Evolutionary conservation across 345 rosid genomes (phyloP).

Genomic region (Populus euphratica): DNA sequence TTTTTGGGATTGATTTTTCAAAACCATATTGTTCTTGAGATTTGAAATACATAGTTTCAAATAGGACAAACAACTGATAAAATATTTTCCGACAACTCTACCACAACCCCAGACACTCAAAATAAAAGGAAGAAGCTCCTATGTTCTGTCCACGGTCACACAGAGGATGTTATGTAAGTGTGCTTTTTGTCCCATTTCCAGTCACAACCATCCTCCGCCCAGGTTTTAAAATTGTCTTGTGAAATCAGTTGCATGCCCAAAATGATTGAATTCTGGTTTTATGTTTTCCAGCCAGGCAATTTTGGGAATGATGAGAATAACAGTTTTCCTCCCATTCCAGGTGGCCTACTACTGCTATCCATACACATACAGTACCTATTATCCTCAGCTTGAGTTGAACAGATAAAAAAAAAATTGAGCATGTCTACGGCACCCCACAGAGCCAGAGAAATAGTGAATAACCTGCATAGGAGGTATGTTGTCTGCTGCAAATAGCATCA

Average conservation of each 20-base stretch:
- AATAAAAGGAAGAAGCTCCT: background rate
- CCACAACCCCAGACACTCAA: background rate
- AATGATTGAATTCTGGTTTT: background rate
- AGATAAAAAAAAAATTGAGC: background rate
- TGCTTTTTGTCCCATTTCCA: background rate
- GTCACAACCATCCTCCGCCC: background rate
- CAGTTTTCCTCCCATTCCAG: background rate
- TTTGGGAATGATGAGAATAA: background rate
- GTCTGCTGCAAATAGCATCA: conserved; percentile 90
- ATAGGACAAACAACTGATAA: background rate
- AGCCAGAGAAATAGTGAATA: background rate
- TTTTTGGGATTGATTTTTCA: background rate
- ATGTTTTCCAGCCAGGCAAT: background rate
- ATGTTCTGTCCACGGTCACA: background rate
- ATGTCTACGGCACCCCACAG: background rate
- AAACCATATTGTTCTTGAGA: background rate
- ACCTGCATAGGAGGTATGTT: conserved; percentile 96
- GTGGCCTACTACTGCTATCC: background rate
- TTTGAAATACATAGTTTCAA: background rate
- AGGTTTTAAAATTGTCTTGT: background rate
- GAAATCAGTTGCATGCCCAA: background rate
- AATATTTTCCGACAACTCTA: too few species aligned
- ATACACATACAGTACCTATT: background rate
- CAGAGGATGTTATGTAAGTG: background rate
- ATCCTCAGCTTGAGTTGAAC: background rate